Evolutionary conservation across 768 basidiomycete genomes (phyloP), one percentile per base, ranked within the genome.

Genomic region (Suillus brevipes): DNA sequence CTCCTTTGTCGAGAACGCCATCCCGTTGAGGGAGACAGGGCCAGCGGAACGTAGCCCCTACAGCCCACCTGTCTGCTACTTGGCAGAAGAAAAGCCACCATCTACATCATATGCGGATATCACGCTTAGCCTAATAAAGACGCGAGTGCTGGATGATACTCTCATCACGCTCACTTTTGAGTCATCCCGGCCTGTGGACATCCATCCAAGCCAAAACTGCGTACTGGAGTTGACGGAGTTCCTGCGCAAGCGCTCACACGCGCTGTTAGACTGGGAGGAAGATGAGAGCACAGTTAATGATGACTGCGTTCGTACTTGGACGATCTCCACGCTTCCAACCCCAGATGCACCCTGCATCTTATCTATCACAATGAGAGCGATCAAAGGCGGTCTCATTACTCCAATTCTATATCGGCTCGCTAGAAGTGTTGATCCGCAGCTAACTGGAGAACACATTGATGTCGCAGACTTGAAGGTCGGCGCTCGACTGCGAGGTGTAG

Each of bases 251-350:
- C 75, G 77, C 6, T 73, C 74, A 25, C 85, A 85, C 71, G 76
- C 78, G 57, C 86, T 87, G 68, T 84, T 88, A 80, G 79, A 84
- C 4, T 79, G 79, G 38, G 62, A 69, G 13, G 77, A 80, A 14
- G 58, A 60, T 31, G 81, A 82, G 1, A 80, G 75, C 23, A 77
- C 79, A 13, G 75, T 85, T 20, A 87, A 87, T 68, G 87, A 88
- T 70, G 86, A 89, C 67, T 82, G 85, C 59, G 82, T 89, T 16
- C 84, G 87, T 13, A 88, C 87, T 5, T 89, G 87, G 87, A 88
- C 87, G 0, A 78, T 88, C 20, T 87, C 87, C 2, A 57, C 71
- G 13, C 68, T 53, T 37, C 71, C 72, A 20, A 67, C 72, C 2
- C 43, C 61, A 9, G 36, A 59, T 28, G 63, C 66, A 1, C 68